Evolutionary conservation across 306 rosid genomes (phyloP).

Genomic region (Gleditsia sinensis): DNA sequence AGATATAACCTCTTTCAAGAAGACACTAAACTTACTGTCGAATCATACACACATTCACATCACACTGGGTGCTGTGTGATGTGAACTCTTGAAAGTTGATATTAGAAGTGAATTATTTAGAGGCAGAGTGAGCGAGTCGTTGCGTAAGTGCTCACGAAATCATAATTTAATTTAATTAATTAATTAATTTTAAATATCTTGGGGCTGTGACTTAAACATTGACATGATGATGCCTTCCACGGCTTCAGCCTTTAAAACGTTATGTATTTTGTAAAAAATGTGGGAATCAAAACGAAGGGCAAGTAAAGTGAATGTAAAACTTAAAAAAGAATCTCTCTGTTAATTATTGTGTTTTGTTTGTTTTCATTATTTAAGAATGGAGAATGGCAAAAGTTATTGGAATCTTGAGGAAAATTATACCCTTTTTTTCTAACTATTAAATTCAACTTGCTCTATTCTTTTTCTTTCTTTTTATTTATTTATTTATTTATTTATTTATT

Average conservation of each 20-base stretch:
- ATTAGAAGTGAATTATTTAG: too few species aligned
- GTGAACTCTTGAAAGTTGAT: too few species aligned
- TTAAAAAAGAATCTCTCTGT: constrained; percentile 9
- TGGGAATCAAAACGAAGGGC: constrained; percentile 32
- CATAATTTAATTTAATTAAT: too few species aligned
- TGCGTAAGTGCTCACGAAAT: constrained; percentile 43
- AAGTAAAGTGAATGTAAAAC: constrained; percentile 23
- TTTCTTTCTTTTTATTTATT: constrained; percentile 31
- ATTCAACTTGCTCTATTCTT: constrained; percentile 18
- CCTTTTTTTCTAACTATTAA: neutral
- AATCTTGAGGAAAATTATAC: constrained; percentile 38
- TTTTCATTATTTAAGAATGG: constrained; percentile 24
- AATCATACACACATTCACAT: too few species aligned
- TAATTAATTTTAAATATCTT: constrained; percentile 25
- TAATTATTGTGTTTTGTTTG: constrained; percentile 31
- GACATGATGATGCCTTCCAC: too few species aligned
- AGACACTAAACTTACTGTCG: too few species aligned
- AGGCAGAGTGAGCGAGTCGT: too few species aligned
- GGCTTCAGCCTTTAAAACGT: constrained; percentile 43
- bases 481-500: too few species aligned
- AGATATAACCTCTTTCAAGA: too few species aligned
- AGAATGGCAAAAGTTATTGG: constrained; percentile 32
- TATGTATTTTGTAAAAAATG: constrained; percentile 32
- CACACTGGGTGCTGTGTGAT: too few species aligned
- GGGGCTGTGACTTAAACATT: constrained; percentile 24